Base-by-base conservation (phyloP, 2,329 filamentous ascomycete genomes). In the Cytospora piceicola region DNA sequence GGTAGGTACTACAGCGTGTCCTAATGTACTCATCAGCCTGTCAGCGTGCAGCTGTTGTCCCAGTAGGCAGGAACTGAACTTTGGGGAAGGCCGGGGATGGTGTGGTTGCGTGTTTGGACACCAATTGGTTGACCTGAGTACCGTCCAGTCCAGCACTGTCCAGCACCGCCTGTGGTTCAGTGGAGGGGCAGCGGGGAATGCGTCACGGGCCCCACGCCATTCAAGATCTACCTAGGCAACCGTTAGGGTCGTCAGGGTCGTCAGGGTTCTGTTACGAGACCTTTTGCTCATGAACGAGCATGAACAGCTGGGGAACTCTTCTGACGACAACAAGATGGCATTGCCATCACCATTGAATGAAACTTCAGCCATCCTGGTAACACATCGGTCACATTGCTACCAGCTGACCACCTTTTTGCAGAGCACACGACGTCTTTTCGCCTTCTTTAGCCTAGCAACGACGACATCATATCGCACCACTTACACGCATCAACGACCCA, bases 381-480 rank as follows among this genome's bases (percentile, higher is more conserved):
- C 46, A 49, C 46, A 22, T 22, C 1, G 5, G 46, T 20, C 46
- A 49, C 5, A 24, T 22, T 22, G 24, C 24, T n/a, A 20, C 46
- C 46, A 49, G n/a, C 46, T 49, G 46, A 49, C 46, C 46, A 46
- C 42, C 42, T 46, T 46, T n/a, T 24, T 20, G 7, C 32, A 24
- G 46, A 49, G 46, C 46, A 49, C 46, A 49, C 46, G 46, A 49
- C 46, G 8, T 49, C 46, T 24, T n/a, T 14, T 49, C 9, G 46
- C n/a, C 46, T 49, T 49, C 46, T 49, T 49, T 5, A 24, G n/a
- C 46, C 46, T 49, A 49, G n/a, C n/a, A 24, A 4, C 46, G n/a
- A 11, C 46, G 46, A 49, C 46, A 49, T 49, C 46, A 24, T 49
- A 49, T 49, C 46, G 46, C 46, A 49, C 46, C 46, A 49, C 46